Conservation (phyloP, 495 filamentous ascomycete genomes). For the Entonaema liquescens region DNA sequence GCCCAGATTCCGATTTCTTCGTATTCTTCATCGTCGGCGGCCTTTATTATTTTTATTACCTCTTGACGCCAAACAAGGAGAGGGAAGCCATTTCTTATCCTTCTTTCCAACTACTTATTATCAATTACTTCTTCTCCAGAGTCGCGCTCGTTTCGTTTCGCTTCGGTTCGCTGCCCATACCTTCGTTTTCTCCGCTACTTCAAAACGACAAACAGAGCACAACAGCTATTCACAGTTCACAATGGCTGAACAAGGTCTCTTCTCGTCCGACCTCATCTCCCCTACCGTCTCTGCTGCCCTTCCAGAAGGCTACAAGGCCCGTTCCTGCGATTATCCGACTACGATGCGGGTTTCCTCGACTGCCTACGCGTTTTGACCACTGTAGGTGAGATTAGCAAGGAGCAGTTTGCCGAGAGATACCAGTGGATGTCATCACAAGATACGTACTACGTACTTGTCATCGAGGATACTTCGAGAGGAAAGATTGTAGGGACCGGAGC, state of each 20-base stretch:
- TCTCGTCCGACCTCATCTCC: conserved; percentile 79
- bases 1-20: conserved; percentile 28
- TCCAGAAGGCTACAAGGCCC: conserved; percentile 82
- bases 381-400: conserved; percentile 85
- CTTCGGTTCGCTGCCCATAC: background rate
- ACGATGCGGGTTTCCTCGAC: conserved; percentile 81
- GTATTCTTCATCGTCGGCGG: conserved; percentile 33
- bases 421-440: conserved; percentile 82
- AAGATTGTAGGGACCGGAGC: conserved; percentile 86
- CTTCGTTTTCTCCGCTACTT: background rate
- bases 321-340: conserved; percentile 84
- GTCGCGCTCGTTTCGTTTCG: background rate
- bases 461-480: conserved; percentile 70
- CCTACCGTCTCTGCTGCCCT: conserved; percentile 73
- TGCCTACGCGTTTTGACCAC: conserved; percentile 90
- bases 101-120: background rate
- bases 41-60: background rate
- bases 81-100: background rate
- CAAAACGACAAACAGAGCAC: conserved; percentile 4
- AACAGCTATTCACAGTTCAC: conserved; percentile 11
- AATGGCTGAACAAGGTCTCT: conserved; percentile 69
- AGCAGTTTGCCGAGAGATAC: conserved; percentile 79
- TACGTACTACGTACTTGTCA: conserved; percentile 84
- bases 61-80: background rate
- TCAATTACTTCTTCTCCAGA: background rate